Evolutionary conservation across 345 rosid species (phyloP), one percentile per base, ranked within the genome.

Genomic region (rapeseed (Brassica napus)): DNA sequence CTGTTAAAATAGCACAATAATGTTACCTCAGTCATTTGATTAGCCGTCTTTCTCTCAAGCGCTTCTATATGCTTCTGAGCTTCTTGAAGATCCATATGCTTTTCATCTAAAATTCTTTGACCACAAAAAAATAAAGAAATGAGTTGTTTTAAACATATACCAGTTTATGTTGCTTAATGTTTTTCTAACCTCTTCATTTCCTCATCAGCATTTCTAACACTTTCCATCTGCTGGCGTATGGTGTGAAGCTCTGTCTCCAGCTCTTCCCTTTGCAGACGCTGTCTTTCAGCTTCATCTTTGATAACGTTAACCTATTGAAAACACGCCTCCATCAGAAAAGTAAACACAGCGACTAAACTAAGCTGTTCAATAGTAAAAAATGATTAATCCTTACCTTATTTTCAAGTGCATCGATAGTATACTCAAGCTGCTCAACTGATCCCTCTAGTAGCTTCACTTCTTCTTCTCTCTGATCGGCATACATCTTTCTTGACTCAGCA

Each of bases 271-370:
- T 90, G 90, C 82, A 95, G 75, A 15, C 90, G 84, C 63, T 93
- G 98, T 65, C 92, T 85, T 82, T 95, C 98, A 79, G 98, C 91
- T 90, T 96, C 98, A 82, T 79, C 97, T 83, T 91, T 90, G 73
- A 96, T 82, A 84, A 90, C 88, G 69, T 88, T 93, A 79, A 89
- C 97, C 99, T 96, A 79, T 82, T 72, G 31, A 72, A 83, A 77
- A 39, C 21, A 44, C 12, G 47, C 64, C 35, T 26, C 71, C 42
- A 61, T 83, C 82, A 85, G 82, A 81, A 31, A 77, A 24, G 4
- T 65, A 69, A 4, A 65, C 23, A 71, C 77, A 35, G 59, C 24
- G 5, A 35, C 8, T 34, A 55, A 61, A 31, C 3, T 12, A 64
- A 72, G 30, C 55, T 64, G 68, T 39, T 64, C 39, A 65, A 30